Evolutionary conservation across 257 asterid genomes (phyloP).

Genomic region (Capsicum rhomboideum): DNA sequence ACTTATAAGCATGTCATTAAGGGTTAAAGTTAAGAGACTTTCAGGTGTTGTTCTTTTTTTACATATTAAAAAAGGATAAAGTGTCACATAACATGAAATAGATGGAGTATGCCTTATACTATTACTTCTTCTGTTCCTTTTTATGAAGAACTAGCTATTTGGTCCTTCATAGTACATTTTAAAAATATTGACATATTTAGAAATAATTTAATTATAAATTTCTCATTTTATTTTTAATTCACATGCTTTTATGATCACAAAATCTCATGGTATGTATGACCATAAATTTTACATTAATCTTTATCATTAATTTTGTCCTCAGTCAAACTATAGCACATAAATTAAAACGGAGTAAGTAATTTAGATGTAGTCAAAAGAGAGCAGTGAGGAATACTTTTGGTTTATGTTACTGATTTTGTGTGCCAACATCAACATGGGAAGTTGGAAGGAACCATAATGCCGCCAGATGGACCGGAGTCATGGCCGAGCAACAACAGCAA

Average conservation of each 20-base stretch:
- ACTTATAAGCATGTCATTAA: background rate
- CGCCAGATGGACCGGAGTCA: conserved; percentile 55
- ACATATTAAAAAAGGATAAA: too few species aligned
- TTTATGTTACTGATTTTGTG: background rate
- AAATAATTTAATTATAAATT: background rate
- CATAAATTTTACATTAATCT: background rate
- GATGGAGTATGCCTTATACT: background rate
- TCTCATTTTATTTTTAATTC: background rate
- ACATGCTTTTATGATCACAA: background rate
- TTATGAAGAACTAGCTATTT: background rate
- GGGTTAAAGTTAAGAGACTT: background rate
- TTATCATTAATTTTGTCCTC: too few species aligned
- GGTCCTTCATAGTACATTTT: background rate
- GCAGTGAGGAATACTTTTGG: background rate
- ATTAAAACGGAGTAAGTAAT: background rate
- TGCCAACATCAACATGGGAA: background rate
- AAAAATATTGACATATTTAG: background rate
- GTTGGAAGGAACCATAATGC: conserved; percentile 50
- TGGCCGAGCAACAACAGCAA: conserved; percentile 42
- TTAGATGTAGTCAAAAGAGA: background rate
- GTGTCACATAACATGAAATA: too few species aligned
- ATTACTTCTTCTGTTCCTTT: background rate
- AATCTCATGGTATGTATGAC: background rate
- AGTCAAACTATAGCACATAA: background rate
- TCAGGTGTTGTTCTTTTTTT: background rate